Base-by-base conservation (phyloP, 805 yeast genomes). In the Saturnispora halmiae region DNA sequence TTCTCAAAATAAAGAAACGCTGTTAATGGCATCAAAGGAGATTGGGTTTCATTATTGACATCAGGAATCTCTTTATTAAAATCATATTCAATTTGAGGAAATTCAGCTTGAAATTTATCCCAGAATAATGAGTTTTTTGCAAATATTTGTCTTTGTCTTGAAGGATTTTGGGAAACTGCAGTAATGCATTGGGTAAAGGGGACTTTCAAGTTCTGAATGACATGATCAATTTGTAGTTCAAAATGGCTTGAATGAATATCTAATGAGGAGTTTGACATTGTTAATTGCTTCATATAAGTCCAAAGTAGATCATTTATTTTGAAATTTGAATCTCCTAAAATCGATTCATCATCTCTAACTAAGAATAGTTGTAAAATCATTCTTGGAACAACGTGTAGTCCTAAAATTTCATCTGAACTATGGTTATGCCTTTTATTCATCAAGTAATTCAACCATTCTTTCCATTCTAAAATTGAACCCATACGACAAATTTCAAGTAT, bases 101-200 rank as follows among this genome's bases (percentile, higher is more conserved):
- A 69, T 31, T 70, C 70, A 8, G 82, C 92, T 53, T 90, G 96
- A 25, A 84, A 62, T 2, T 86, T 70, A 58, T 90, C 96, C 82
- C 90, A 84, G 3, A 70, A 48, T 34, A 70, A 51, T 41, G 77
- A 53, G 52, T 71, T 64, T 52, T 78, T 65, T 47, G 78, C 64
- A 51, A 80, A 61, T 46, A 81, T 73, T 55, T 85, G 95, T 47
- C 96, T 74, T 53, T 85, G 87, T 42, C 95, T 70, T 37, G 94
- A 76, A 27, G 86, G 77, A 52, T 90, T 90, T 56, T 79, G 80
- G 5, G 75, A 66, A 14, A 61, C 50, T 9, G 65, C 61, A 39
- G 69, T 65, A 19, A 70, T 53, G 64, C 64, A 60, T 50, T 70
- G 66, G 55, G 65, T 54, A 50, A 66, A 55, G 18, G 70, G 71